Conservation (phyloP, 1,284 basidiomycete species). For the Ustilago sp. region DNA sequence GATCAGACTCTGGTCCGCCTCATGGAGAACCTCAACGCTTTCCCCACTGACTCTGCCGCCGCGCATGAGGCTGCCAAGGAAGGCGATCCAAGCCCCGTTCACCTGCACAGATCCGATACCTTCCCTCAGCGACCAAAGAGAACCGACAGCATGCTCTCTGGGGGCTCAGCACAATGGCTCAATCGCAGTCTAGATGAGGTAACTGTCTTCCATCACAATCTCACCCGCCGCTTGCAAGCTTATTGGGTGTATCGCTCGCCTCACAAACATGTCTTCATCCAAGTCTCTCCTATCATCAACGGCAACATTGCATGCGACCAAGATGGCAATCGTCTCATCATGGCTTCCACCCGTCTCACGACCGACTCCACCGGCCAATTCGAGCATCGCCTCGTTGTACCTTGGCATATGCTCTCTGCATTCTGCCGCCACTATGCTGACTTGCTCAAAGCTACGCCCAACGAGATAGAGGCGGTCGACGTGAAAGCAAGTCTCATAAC, state of each 20-base stretch:
- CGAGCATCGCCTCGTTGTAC: constrained; percentile 40
- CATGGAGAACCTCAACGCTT: constrained; percentile 50
- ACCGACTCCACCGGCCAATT: constrained; percentile 40
- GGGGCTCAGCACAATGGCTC: constrained; percentile 53
- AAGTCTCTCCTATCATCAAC: constrained; percentile 50
- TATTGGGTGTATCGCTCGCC: constrained; percentile 62
- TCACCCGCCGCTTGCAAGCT: constrained; percentile 46
- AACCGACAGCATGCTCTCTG: constrained; percentile 32
- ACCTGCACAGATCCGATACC: not conserved
- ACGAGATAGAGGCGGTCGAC: constrained; percentile 43
- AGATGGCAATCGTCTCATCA: constrained; percentile 24
- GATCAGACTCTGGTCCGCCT: constrained; percentile 51
- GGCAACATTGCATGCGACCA: constrained; percentile 27
- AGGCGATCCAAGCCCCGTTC: not conserved
- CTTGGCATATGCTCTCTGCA: constrained; percentile 54
- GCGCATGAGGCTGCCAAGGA: constrained; percentile 24
- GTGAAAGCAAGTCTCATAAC: constrained; percentile 32
- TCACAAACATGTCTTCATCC: constrained; percentile 48
- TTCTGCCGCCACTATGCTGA: constrained; percentile 42
- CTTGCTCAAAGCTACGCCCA: constrained; percentile 12
- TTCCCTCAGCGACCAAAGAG: constrained; percentile 20
- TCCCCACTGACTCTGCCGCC: constrained; percentile 51
- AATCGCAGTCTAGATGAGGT: constrained; percentile 54
- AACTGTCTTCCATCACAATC: constrained; percentile 47
- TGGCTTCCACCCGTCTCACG: constrained; percentile 46